Conservation (phyloP, 2,329 filamentous ascomycete species). For the Colletotrichum tropicale region DNA sequence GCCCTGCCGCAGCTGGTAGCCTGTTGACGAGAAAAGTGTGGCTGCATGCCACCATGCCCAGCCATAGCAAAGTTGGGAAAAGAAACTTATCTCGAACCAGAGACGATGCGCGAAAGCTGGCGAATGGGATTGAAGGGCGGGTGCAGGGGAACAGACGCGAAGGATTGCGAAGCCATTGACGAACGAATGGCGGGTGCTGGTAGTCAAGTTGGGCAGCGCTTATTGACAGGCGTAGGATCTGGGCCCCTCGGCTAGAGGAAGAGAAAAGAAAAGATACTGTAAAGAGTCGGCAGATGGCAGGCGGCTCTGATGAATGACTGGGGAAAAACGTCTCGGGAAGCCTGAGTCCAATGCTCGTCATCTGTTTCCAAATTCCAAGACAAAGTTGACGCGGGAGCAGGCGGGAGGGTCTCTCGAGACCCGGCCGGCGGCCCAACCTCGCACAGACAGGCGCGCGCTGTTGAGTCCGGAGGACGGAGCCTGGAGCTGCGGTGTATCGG, state of each 20-base stretch:
- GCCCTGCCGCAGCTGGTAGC: background rate
- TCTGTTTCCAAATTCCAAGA: background rate
- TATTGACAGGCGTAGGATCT: background rate
- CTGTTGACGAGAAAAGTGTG: conserved; percentile 5
- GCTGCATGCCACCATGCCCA: background rate
- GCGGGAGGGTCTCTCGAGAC: background rate
- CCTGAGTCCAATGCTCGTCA: background rate
- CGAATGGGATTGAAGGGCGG: background rate
- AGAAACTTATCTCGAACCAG: background rate
- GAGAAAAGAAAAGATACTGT: background rate
- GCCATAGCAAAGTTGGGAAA: background rate
- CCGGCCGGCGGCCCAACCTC: conserved; percentile 1
- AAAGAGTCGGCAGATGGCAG: background rate
- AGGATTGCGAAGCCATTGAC: conserved; percentile 2
- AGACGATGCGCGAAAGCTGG: background rate
- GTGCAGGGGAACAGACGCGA: conserved; percentile 9
- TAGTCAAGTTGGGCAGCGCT: background rate
- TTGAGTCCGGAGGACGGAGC: background rate
- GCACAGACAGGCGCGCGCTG: conserved; percentile 16
- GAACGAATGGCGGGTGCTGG: background rate
- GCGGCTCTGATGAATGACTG: background rate
- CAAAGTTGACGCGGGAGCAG: background rate
- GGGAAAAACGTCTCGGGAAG: background rate
- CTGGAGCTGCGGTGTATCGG: background rate
- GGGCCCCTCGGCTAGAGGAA: background rate